A percentile compares a stretch with the other conserved stretches of the same genome.
phyloP scores from a whole-genome alignment of 768 basidiomycete species.

The Lanmaoa pseudosensibilis region DNA sequence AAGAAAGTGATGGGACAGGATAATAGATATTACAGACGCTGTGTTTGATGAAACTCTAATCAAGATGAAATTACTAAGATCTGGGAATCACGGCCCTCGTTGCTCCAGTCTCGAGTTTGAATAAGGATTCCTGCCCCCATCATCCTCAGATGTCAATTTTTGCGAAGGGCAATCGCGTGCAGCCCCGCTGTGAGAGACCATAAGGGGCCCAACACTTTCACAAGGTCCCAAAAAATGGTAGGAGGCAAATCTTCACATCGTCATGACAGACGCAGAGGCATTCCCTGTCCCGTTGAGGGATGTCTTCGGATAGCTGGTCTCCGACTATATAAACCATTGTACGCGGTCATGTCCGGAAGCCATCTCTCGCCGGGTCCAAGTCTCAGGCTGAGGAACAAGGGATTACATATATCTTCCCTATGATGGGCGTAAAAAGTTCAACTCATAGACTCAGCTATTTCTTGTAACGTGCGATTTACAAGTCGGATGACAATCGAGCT shows the following conservation, averaged over 20 bases:
- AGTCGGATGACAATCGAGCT: no score
- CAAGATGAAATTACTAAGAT: conserved; percentile 6
- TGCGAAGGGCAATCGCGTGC: background rate
- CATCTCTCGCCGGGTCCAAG: no score
- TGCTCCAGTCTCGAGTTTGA: background rate
- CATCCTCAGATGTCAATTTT: background rate
- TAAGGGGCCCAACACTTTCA: no score
- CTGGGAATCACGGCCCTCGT: background rate
- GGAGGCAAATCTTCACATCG: background rate
- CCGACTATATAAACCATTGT: background rate
- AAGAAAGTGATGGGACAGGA: conserved; percentile 22
- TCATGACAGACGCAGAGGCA: background rate
- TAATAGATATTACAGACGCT: conserved; percentile 18
- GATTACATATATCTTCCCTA: background rate
- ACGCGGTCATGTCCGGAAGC: background rate
- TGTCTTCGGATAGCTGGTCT: background rate
- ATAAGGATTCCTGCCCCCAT: background rate
- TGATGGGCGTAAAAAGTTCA: background rate
- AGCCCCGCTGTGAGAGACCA: background rate
- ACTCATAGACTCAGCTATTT: background rate
- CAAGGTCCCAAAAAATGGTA: background rate
- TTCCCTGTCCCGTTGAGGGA: background rate
- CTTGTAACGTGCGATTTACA: background rate
- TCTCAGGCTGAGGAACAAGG: background rate
- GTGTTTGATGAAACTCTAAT: conserved; percentile 12